phyloP scores from a whole-genome alignment of 176 grass and related monocot species.

The Paspalum notatum region DNA sequence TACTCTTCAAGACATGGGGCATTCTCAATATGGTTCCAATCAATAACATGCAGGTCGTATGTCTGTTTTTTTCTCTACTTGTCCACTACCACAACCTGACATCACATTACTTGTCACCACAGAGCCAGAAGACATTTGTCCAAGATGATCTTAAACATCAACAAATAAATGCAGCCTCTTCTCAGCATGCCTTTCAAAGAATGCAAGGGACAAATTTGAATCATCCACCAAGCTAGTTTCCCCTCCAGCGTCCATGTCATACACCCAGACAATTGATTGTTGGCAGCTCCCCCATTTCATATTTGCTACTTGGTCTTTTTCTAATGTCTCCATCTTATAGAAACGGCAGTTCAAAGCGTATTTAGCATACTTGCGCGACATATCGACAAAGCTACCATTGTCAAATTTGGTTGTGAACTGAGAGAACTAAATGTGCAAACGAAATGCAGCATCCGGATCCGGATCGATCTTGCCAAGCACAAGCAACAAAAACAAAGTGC shows the following conservation, averaged over 20 bases:
- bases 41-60: not conserved
- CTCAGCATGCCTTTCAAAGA: not conserved
- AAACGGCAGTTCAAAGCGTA: too few species aligned
- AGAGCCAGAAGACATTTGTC: not conserved
- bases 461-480: not conserved
- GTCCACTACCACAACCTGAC: not conserved
- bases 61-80: not conserved
- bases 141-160: not conserved
- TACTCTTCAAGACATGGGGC: not conserved
- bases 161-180: not conserved
- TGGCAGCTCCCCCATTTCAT: too few species aligned
- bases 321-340: too few species aligned
- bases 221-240: not conserved
- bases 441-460: not conserved
- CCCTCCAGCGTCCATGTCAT: not conserved
- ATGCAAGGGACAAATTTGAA: not conserved
- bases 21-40: not conserved
- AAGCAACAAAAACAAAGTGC: not conserved
- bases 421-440: not conserved
- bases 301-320: too few species aligned
- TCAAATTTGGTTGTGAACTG: not conserved
- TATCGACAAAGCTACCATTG: not conserved
- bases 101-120: not conserved
- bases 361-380: not conserved
- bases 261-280: too few species aligned